A percentile compares a stretch with the other conserved stretches of the same genome.
Conservation (phyloP, 2,329 filamentous ascomycete species). For the Pseudogymnoascus sp. region DNA sequence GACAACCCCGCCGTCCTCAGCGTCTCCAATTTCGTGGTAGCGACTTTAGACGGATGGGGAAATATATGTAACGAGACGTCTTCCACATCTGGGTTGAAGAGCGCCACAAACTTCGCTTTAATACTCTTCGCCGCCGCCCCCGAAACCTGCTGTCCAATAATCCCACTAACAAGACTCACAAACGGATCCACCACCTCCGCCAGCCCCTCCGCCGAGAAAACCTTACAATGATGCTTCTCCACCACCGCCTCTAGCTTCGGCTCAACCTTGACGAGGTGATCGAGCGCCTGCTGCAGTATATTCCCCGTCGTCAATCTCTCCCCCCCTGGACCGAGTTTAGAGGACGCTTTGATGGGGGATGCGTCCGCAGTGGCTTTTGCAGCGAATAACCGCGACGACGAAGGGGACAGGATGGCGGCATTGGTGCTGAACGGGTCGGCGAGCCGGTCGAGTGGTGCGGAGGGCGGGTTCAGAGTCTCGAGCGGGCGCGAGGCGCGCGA, state of each 20-base stretch:
- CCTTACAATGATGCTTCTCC: constrained; percentile 63
- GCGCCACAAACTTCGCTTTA: constrained; percentile 69
- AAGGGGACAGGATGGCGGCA: constrained; percentile 63
- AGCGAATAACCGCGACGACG: constrained; percentile 55
- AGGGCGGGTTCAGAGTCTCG: constrained; percentile 11
- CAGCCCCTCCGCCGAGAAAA: constrained; percentile 78
- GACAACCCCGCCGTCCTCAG: constrained; percentile 83
- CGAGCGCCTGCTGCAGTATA: constrained; percentile 66
- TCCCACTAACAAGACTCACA: constrained; percentile 70
- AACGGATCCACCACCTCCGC: constrained; percentile 85
- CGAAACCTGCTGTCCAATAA: constrained; percentile 94
- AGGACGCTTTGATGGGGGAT: constrained; percentile 38
- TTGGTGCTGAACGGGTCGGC: constrained; percentile 60
- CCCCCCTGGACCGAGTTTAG: constrained; percentile 33
- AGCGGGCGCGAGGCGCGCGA: not conserved
- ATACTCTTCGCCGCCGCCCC: constrained; percentile 86
- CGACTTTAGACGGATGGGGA: constrained; percentile 69
- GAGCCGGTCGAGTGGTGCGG: constrained; percentile 38
- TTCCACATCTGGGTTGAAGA: constrained; percentile 49
- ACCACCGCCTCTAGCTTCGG: constrained; percentile 64
- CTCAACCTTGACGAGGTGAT: constrained; percentile 67
- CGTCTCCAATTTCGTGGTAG: constrained; percentile 50
- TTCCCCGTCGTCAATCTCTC: constrained; percentile 51
- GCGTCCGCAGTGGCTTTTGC: constrained; percentile 39
- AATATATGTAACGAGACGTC: constrained; percentile 41